Base-by-base conservation (phyloP, 129 eudicot genomes). In the Rutidosis leptorrhynchoides region DNA sequence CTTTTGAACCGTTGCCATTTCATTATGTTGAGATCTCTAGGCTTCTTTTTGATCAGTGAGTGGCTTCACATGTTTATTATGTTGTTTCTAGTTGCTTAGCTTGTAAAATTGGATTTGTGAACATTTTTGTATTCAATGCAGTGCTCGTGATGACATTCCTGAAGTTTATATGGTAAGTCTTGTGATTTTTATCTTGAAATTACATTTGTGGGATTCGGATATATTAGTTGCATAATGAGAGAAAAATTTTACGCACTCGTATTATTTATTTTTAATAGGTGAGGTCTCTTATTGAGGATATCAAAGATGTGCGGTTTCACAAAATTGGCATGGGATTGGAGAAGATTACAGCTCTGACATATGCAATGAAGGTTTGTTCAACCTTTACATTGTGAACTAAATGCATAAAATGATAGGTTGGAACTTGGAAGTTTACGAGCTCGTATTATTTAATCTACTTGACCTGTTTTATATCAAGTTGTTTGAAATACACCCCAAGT, bases 41-140 rank as follows among this genome's bases (percentile, higher is more conserved):
- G 82, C 96, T 92, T 73, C 96, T 92, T 64, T 92, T 92, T 76
- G 98, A 92, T 74, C 91, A 88, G 98, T 92, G 79, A 85, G 96
- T 87, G 42, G 12, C 40, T 49, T 68, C 27, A 26, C 68, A 22
- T 28, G 22, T 22, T 70, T 32, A 52, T 74, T 21, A 3, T 33
- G 10, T 58, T 70, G 46, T 48, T 17, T 32, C 69, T 55, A 60
- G 46, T 23, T 0, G 25, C 20, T 43, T 42, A 43, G 62, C 26
- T 24, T 66, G 37, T 30, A 33, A 42, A 59, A 32, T 2, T 27
- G 64, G 46, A 26, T 58, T 7, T 8, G 10, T 82, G 43, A 77
- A 45, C 62, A 43, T 15, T 28, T 67, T 26, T 72, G 30, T 29
- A 40, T 29, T 76, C 68, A 14, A 33, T 85, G 67, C 73, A 93